A percentile compares a stretch with the other conserved stretches of the same genome.
These are phyloP conservation scores for Dryadomyces quercus-mongolicae DNA, from an alignment of 2,329 filamentous ascomycete species.

Conservation along the genomic window DNA sequence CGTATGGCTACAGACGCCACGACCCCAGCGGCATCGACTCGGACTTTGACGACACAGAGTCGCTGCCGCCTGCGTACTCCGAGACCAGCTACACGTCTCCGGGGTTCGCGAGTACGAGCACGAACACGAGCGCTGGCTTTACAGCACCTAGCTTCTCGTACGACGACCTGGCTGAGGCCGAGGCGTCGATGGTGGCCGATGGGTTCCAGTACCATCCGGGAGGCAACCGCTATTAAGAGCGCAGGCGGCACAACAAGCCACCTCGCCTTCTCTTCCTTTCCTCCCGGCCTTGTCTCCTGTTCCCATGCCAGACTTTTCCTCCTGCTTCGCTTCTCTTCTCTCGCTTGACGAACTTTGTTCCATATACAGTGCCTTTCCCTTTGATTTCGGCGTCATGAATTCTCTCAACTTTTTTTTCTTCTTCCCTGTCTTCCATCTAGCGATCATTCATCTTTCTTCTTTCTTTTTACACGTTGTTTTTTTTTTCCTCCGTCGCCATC, in stretches of 20 bases:
- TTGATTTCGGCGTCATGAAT: background rate
- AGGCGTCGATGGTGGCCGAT: slow-evolving; percentile 27
- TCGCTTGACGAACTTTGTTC: background rate
- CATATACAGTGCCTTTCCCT: background rate
- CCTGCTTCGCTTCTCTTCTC: background rate
- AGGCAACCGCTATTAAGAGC: background rate
- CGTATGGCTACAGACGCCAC: slow-evolving; percentile 3
- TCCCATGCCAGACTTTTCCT: background rate
- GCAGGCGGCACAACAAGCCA: background rate
- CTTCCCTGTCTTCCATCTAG: background rate
- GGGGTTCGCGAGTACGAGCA: background rate
- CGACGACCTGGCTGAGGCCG: slow-evolving; percentile 6
- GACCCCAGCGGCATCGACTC: slow-evolving; percentile 4
- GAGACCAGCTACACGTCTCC: slow-evolving; percentile 11
- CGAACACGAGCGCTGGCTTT: background rate
- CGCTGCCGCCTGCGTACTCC: slow-evolving; percentile 32
- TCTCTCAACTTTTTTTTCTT: background rate
- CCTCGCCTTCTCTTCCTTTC: background rate
- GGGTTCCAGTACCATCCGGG: slow-evolving; percentile 27
- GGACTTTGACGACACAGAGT: slow-evolving; percentile 21
- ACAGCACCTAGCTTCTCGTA: slow-evolving; percentile 1
- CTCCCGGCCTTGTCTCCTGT: background rate
- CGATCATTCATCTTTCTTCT: background rate
- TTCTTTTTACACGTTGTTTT: background rate
- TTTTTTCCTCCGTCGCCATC: background rate